These are phyloP conservation scores for Ganoderma sinense DNA, from an alignment of 1,284 basidiomycete species.

Conservation along the genomic window DNA sequence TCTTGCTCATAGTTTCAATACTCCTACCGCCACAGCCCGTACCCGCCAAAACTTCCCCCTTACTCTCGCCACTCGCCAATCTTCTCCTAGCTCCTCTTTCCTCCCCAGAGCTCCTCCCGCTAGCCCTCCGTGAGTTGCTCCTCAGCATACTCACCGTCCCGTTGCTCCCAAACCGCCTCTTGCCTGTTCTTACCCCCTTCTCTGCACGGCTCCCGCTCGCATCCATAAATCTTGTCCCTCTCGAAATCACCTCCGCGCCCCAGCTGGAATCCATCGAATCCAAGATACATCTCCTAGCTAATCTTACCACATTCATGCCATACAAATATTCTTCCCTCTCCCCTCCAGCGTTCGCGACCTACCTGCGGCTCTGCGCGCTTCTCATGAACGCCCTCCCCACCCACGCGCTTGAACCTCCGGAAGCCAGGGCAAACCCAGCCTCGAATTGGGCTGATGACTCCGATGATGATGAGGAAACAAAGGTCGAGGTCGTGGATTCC, in stretches of 20 bases:
- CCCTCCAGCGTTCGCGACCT: slow-evolving; percentile 54
- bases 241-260: slow-evolving; percentile 34
- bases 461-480: slow-evolving; percentile 48
- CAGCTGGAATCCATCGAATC: slow-evolving; percentile 37
- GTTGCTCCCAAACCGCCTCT: slow-evolving; percentile 72
- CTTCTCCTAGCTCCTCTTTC: slow-evolving; percentile 51
- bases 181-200: slow-evolving; percentile 57
- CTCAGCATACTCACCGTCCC: slow-evolving; percentile 66
- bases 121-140: slow-evolving; percentile 46
- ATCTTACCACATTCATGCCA: slow-evolving; percentile 66
- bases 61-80: slow-evolving; percentile 51
- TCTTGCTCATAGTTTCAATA: neutral
- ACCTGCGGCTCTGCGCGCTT: slow-evolving; percentile 58
- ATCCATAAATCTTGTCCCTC: slow-evolving; percentile 42
- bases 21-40: slow-evolving; percentile 47
- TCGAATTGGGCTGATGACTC: slow-evolving; percentile 41
- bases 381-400: slow-evolving; percentile 63
- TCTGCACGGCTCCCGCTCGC: slow-evolving; percentile 55
- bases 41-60: slow-evolving; percentile 42
- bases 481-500: slow-evolving; percentile 47
- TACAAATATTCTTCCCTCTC: slow-evolving; percentile 60
- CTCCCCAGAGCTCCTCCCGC: slow-evolving; percentile 37
- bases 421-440: slow-evolving; percentile 31
- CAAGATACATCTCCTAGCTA: slow-evolving; percentile 68
- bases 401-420: slow-evolving; percentile 56